phyloP scores from a whole-genome alignment of 2,329 filamentous ascomycete species.

The Alternaria sp. region DNA sequence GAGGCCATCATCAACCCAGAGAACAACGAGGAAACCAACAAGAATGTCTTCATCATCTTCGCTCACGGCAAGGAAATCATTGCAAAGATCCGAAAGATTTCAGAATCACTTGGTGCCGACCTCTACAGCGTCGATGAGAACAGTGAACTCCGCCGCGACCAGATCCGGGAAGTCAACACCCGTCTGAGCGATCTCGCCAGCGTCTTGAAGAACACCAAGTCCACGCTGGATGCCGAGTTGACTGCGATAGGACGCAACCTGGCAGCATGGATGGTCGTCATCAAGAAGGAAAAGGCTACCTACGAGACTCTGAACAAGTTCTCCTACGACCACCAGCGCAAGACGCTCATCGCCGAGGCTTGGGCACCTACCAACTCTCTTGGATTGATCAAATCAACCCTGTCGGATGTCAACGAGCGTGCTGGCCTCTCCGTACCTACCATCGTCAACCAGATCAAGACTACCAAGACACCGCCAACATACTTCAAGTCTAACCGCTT shows the following conservation, averaged over 20 bases:
- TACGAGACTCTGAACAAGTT: conserved; percentile 96
- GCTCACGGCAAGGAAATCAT: conserved; percentile 98
- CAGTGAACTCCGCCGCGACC: conserved; percentile 90
- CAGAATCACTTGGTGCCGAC: conserved; percentile 94
- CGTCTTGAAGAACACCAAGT: conserved; percentile 93
- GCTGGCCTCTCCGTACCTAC: conserved; percentile 97
- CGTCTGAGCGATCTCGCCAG: conserved; percentile 90
- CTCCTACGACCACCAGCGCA: conserved; percentile 93
- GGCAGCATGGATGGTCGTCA: conserved; percentile 95
- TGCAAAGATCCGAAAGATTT: conserved; percentile 98
- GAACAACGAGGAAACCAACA: conserved; percentile 90
- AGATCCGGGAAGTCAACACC: conserved; percentile 97
- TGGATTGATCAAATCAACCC: conserved; percentile 85
- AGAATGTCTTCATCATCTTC: conserved; percentile 99
- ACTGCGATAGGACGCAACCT: conserved; percentile 92
- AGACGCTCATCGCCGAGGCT: conserved; percentile 95
- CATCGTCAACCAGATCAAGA: conserved; percentile 97
- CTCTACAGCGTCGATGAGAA: conserved; percentile 98
- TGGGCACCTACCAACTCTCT: conserved; percentile 96
- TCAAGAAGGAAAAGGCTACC: conserved; percentile 98
- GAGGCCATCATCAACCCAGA: conserved; percentile 91
- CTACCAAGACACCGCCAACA: conserved; percentile 96
- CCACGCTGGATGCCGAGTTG: conserved; percentile 90
- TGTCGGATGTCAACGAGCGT: conserved; percentile 96
- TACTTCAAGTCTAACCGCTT: conserved; percentile 99